These are phyloP conservation scores for Trichoderma sp. DNA, from an alignment of 2,329 filamentous ascomycete genomes.

Conservation along the genomic window DNA sequence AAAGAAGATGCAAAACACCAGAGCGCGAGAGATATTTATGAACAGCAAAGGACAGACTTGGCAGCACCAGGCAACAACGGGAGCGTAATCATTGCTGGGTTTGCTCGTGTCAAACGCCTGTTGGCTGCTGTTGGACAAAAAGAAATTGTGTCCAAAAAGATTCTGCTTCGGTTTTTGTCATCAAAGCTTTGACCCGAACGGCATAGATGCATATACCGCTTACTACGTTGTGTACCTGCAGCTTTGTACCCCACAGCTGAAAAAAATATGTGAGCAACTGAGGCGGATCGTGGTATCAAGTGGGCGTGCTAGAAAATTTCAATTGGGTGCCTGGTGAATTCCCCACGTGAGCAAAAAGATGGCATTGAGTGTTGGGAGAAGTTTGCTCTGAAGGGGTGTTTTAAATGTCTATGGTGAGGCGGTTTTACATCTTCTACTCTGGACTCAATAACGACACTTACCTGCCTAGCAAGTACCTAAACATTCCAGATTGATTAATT, in stretches of 20 bases:
- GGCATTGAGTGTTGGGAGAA: background rate
- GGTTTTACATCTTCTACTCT: background rate
- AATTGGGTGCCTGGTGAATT: background rate
- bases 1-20: constrained; percentile 14
- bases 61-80: constrained; percentile 29
- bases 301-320: background rate
- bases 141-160: constrained; percentile 20
- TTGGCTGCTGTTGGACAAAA: constrained; percentile 22
- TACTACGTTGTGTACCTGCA: constrained; percentile 8
- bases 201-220: constrained; percentile 14
- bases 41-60: constrained; percentile 23
- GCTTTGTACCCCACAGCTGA: constrained; percentile 1
- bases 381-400: background rate
- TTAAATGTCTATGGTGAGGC: background rate
- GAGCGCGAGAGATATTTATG: constrained; percentile 14
- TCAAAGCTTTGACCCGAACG: background rate
- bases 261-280: background rate
- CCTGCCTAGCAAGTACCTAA: background rate
- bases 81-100: constrained; percentile 33
- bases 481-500: background rate
- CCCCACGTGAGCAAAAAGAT: background rate
- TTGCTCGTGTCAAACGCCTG: constrained; percentile 34
- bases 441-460: background rate
- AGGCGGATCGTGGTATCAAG: background rate
- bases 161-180: constrained; percentile 17